These are phyloP conservation scores for Parathielavia appendiculata DNA, from an alignment of 495 filamentous ascomycete genomes.

Conservation along the genomic window DNA sequence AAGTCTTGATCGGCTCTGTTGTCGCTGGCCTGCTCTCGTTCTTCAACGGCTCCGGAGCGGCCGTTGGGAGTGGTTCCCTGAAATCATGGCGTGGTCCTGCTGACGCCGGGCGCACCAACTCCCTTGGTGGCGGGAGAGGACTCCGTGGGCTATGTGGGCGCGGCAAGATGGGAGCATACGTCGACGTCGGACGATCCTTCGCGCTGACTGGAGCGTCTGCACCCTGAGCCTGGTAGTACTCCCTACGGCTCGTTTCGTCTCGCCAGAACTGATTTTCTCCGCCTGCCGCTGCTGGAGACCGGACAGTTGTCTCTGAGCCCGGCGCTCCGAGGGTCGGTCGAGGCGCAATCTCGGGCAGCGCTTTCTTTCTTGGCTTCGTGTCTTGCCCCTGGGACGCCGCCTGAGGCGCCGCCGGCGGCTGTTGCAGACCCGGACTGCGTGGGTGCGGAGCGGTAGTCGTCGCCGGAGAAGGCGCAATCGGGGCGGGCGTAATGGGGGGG, in stretches of 20 bases:
- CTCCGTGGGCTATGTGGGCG: constrained; percentile 22
- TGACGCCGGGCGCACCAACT: constrained; percentile 4
- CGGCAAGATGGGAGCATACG: constrained; percentile 14
- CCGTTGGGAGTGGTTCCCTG: constrained; percentile 16
- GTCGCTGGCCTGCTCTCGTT: constrained; percentile 13
- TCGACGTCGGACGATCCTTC: not conserved
- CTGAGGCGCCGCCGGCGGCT: not conserved
- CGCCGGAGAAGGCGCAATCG: constrained; percentile 11
- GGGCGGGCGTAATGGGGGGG: constrained; percentile 33
- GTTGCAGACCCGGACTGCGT: constrained; percentile 19
- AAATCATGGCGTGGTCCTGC: constrained; percentile 1
- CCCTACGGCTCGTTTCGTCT: constrained; percentile 11
- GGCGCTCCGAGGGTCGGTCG: constrained; percentile 9
- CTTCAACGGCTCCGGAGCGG: constrained; percentile 9
- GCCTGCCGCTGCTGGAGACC: constrained; percentile 7
- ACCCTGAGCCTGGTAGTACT: constrained; percentile 4
- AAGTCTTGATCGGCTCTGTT: constrained; percentile 13
- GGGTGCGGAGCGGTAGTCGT: constrained; percentile 19
- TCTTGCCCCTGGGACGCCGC: constrained; percentile 1
- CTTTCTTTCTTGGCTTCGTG: constrained; percentile 7
- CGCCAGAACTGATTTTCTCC: constrained; percentile 16
- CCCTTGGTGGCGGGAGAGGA: constrained; percentile 14
- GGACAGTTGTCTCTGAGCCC: not conserved
- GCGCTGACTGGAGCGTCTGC: not conserved
- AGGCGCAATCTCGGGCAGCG: constrained; percentile 20